Evolutionary conservation across 2,329 filamentous ascomycete species (phyloP).

Genomic region (Ophiocordyceps australis): DNA sequence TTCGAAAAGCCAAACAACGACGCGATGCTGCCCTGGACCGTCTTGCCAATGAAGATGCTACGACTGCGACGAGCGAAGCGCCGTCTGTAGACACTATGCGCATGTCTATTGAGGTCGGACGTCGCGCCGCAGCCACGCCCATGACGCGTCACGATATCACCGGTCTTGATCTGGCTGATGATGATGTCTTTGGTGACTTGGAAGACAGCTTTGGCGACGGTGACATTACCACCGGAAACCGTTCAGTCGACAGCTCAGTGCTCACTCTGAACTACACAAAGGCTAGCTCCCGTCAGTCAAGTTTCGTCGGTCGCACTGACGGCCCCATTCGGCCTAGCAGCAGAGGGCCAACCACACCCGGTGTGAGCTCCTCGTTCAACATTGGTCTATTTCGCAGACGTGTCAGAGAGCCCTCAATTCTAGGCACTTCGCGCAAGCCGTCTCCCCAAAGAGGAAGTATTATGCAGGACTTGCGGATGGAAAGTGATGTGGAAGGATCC

Average conservation of each 20-base stretch:
- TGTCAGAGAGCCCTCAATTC: conserved; percentile 40
- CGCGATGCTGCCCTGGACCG: conserved; percentile 18
- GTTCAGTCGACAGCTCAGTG: conserved; percentile 24
- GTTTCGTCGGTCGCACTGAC: conserved; percentile 30
- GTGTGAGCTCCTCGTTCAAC: conserved; percentile 31
- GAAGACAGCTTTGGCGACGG: conserved; percentile 23
- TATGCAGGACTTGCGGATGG: conserved; percentile 13
- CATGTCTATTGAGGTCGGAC: conserved; percentile 17
- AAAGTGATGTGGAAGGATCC: conserved; percentile 27
- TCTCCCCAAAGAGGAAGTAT: conserved; percentile 13
- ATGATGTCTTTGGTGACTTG: conserved; percentile 26
- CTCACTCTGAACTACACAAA: conserved; percentile 28
- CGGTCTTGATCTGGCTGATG: conserved; percentile 28
- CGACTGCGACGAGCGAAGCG: conserved; percentile 9
- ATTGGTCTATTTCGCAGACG: conserved; percentile 39
- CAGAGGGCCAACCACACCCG: conserved; percentile 25
- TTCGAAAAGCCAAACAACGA: conserved; percentile 8
- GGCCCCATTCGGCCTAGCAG: conserved; percentile 34
- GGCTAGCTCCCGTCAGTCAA: conserved; percentile 27
- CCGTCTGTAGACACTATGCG: conserved; percentile 10
- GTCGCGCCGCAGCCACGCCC: conserved; percentile 15
- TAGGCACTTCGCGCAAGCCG: conserved; percentile 30
- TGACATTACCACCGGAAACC: conserved; percentile 12
- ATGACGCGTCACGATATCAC: conserved; percentile 21
- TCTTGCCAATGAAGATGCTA: conserved; percentile 15